Evolutionary conservation across 2,329 filamentous ascomycete species (phyloP).

Genomic region (Ceratocystis papillata): DNA sequence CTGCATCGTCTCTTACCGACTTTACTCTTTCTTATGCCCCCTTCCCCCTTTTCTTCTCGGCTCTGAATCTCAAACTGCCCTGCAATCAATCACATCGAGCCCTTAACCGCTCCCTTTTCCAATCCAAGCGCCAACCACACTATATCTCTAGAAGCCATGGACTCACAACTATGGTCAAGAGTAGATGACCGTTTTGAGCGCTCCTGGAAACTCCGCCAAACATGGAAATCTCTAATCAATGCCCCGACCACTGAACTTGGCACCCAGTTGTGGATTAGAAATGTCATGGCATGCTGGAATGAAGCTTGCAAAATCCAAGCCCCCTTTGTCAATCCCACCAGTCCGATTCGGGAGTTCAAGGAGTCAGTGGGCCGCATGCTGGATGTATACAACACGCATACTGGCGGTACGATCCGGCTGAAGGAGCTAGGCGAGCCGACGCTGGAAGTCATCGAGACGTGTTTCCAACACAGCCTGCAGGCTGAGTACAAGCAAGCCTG

Average conservation of each 20-base stretch:
- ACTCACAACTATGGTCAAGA: slow-evolving; percentile 13
- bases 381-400: slow-evolving; percentile 23
- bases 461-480: slow-evolving; percentile 13
- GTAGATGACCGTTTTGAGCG: slow-evolving; percentile 19
- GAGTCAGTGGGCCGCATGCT: slow-evolving; percentile 34
- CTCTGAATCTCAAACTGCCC: too few relatives aligned
- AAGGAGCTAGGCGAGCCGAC: slow-evolving; percentile 16
- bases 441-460: slow-evolving; percentile 19
- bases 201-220: slow-evolving; percentile 18
- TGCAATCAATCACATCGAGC: too few relatives aligned
- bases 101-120: not conserved
- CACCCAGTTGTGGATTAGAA: slow-evolving; percentile 15
- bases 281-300: slow-evolving; percentile 21
- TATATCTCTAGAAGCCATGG: slow-evolving; percentile 24
- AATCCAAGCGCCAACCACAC: not conserved
- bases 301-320: slow-evolving; percentile 14
- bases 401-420: slow-evolving; percentile 9
- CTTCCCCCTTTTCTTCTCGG: too few relatives aligned
- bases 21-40: too few relatives aligned
- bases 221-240: slow-evolving; percentile 19
- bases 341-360: slow-evolving; percentile 45
- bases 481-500: slow-evolving; percentile 20
- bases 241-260: slow-evolving; percentile 14
- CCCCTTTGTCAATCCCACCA: slow-evolving; percentile 29
- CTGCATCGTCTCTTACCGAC: too few relatives aligned